These are phyloP conservation scores for Podospora didyma DNA, from an alignment of 495 filamentous ascomycete species.

Conservation along the genomic window DNA sequence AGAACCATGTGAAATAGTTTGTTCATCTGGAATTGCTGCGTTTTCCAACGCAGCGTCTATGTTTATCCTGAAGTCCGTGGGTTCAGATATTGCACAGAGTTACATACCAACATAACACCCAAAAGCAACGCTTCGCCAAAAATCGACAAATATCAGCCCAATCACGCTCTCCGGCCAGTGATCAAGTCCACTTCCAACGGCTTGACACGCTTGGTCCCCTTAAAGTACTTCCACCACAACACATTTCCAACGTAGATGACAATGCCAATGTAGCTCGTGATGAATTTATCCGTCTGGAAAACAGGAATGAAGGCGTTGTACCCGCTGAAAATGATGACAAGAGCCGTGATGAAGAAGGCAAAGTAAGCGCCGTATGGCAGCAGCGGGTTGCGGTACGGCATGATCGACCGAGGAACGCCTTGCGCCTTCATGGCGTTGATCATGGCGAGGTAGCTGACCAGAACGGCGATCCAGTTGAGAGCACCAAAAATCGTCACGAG, in stretches of 20 bases:
- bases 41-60: no score
- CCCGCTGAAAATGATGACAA: constrained; percentile 76
- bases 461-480: constrained; percentile 79
- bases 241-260: constrained; percentile 62
- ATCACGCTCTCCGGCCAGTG: constrained; percentile 19
- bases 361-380: constrained; percentile 62
- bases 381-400: constrained; percentile 73
- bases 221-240: constrained; percentile 27
- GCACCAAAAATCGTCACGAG: constrained; percentile 77
- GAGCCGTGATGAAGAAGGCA: constrained; percentile 62
- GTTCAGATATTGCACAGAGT: neutral
- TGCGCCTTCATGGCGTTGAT: constrained; percentile 70
- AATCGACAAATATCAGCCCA: neutral
- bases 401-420: constrained; percentile 54
- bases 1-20: no score
- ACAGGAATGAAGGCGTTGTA: constrained; percentile 58
- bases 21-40: no score
- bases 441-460: constrained; percentile 80
- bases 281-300: constrained; percentile 68
- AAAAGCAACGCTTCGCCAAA: neutral
- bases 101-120: neutral
- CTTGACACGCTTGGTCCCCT: constrained; percentile 31
- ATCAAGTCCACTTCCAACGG: constrained; percentile 28
- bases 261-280: constrained; percentile 80
- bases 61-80: no score